Conservation (phyloP, 805 yeast genomes). For the Candida ponderosae region DNA sequence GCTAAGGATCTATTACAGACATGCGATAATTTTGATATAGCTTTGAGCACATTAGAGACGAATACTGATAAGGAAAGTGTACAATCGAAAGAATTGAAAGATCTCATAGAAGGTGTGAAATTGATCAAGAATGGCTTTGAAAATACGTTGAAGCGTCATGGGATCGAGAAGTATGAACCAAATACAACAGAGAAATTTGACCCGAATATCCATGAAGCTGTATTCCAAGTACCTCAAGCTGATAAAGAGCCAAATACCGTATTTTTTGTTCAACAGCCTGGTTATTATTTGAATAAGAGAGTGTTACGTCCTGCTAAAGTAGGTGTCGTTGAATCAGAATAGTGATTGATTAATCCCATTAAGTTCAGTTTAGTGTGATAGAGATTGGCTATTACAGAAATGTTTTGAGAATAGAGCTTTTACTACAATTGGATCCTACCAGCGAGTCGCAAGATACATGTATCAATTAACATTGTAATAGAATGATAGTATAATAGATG, state of each 20-base stretch:
- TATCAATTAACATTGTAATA: too few relatives aligned
- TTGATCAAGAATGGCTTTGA: conserved; percentile 41
- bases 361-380: too few relatives aligned
- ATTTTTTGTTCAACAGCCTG: conserved; percentile 46
- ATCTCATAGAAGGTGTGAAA: conserved; percentile 42
- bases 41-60: conserved; percentile 17
- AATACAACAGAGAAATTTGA: conserved; percentile 36
- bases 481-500: too few relatives aligned
- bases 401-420: too few relatives aligned
- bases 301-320: conserved; percentile 53
- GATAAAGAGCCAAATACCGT: conserved; percentile 48
- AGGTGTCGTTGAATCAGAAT: conserved; percentile 37
- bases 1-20: conserved; percentile 21
- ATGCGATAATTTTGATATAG: conserved; percentile 22
- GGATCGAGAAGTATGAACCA: conserved; percentile 41
- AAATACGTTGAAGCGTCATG: conserved; percentile 41
- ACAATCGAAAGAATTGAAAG: conserved; percentile 31
- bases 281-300: conserved; percentile 42
- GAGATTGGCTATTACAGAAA: not conserved
- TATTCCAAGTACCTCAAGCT: conserved; percentile 44
- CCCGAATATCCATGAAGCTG: conserved; percentile 48
- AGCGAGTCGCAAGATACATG: too few relatives aligned
- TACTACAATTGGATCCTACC: too few relatives aligned
- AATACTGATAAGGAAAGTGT: conserved; percentile 8
- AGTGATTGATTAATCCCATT: too few relatives aligned